phyloP scores from a whole-genome alignment of 2,329 filamentous ascomycete genomes.

The Calonectria fujianensis region DNA sequence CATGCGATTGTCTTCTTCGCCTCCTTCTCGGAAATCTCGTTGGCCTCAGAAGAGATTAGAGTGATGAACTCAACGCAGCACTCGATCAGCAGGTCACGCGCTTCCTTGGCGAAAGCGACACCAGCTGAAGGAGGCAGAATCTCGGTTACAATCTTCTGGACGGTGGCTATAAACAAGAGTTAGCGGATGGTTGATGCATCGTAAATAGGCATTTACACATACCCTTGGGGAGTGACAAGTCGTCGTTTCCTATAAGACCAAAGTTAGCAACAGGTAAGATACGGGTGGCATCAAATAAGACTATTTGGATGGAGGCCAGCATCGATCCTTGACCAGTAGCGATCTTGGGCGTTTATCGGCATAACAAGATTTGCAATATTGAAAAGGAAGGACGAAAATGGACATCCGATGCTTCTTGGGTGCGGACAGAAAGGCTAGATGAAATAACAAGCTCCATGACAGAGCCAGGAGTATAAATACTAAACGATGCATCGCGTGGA shows the following conservation, averaged over 20 bases:
- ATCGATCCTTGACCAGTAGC: constrained; percentile 56
- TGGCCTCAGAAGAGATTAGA: constrained; percentile 97
- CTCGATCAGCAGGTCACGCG: constrained; percentile 95
- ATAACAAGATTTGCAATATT: constrained; percentile 36
- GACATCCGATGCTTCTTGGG: background rate
- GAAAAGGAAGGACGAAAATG: constrained; percentile 13
- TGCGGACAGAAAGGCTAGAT: constrained; percentile 29
- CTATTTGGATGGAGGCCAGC: constrained; percentile 45
- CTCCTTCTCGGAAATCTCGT: constrained; percentile 99
- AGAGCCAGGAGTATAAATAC: constrained; percentile 25
- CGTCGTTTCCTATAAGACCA: constrained; percentile 73
- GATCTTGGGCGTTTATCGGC: constrained; percentile 49
- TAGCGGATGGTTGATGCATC: constrained; percentile 46
- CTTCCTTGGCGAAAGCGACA: constrained; percentile 94
- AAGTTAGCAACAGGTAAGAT: background rate
- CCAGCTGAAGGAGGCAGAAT: constrained; percentile 86
- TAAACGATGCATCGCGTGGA: background rate
- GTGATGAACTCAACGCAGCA: constrained; percentile 99
- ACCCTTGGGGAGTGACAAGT: constrained; percentile 80
- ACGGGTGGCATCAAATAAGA: no score
- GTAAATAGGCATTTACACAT: constrained; percentile 50
- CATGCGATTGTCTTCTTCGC: constrained; percentile 99
- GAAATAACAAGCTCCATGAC: constrained; percentile 37
- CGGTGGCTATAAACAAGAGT: constrained; percentile 71
- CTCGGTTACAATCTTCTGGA: constrained; percentile 93